These are phyloP conservation scores for Cyberlindnera mrakii DNA, from an alignment of 805 yeast genomes.

Conservation along the genomic window DNA sequence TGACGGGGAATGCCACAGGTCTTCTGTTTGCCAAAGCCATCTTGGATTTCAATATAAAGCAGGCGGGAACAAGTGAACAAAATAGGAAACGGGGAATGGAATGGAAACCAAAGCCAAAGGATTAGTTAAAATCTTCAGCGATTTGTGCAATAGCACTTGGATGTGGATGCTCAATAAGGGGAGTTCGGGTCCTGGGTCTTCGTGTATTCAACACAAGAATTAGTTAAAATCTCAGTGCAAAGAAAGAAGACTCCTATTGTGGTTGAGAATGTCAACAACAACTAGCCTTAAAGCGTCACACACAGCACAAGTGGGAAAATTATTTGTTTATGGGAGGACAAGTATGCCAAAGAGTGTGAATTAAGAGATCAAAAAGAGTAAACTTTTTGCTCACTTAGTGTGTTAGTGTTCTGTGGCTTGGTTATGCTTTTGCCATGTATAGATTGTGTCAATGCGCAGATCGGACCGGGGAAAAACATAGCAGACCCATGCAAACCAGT, in stretches of 20 bases:
- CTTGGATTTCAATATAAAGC: constrained; percentile 2
- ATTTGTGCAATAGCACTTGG: not conserved
- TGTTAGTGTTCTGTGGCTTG: not conserved
- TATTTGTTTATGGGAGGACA: not conserved
- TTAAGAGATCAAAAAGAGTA: constrained; percentile 9
- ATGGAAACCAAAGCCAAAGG: constrained; percentile 11
- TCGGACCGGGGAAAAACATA: not conserved
- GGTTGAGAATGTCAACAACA: too few relatives aligned
- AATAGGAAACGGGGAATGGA: not conserved
- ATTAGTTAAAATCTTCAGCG: constrained; percentile 24
- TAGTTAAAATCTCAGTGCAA: constrained; percentile 5
- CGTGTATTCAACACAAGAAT: not conserved
- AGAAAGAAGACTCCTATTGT: too few relatives aligned
- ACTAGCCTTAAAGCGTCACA: constrained; percentile 4
- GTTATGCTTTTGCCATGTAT: not conserved
- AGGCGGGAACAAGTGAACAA: not conserved
- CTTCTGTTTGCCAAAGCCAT: constrained; percentile 69
- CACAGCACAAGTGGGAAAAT: not conserved
- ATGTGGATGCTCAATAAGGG: not conserved
- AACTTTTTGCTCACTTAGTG: constrained; percentile 9
- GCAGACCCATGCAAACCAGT: not conserved
- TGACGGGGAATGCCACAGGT: constrained; percentile 47
- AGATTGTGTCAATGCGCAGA: not conserved
- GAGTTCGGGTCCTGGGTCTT: not conserved
- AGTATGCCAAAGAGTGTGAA: not conserved